Percentiles rank a stretch among this genome's conserved stretches.
Conservation (phyloP, 768 basidiomycete genomes). For the Agaricus sinodeliciosus region DNA sequence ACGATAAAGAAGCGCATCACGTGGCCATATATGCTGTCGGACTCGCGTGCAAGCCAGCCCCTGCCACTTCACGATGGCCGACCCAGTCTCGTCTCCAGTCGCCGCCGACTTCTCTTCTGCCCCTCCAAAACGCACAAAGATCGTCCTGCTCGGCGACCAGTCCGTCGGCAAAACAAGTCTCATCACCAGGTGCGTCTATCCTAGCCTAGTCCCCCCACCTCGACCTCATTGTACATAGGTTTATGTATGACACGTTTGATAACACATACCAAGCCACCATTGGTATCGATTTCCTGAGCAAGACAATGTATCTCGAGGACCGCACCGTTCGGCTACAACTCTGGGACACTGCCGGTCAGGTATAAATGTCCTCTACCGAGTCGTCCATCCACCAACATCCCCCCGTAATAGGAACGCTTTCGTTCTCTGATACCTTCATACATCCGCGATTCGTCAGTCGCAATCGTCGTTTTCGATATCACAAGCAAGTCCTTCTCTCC, state of each 20-base stretch:
- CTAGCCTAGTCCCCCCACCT: background rate
- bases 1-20: background rate
- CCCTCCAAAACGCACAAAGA: constrained; percentile 92
- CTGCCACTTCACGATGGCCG: constrained; percentile 20
- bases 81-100: constrained; percentile 56
- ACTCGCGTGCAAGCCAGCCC: background rate
- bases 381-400: background rate
- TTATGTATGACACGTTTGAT: constrained; percentile 99
- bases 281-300: constrained; percentile 98
- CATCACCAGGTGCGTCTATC: constrained; percentile 76
- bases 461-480: constrained; percentile 98
- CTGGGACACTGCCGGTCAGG: constrained; percentile 98
- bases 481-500: constrained; percentile 61
- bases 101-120: constrained; percentile 83
- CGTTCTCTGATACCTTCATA: constrained; percentile 97
- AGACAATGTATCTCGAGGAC: constrained; percentile 99
- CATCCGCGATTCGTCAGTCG: constrained; percentile 97
- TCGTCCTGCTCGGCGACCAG: constrained; percentile 94
- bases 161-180: constrained; percentile 98
- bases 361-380: constrained; percentile 21
- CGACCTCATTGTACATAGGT: constrained; percentile 35
- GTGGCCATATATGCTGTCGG: background rate
- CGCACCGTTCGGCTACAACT: constrained; percentile 94
- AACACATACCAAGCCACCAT: constrained; percentile 98
- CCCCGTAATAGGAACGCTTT: constrained; percentile 80